A percentile compares a stretch with the other conserved stretches of the same genome.
Conservation (phyloP, 805 yeast genomes). For the Zygosaccharomyces siamensis region DNA sequence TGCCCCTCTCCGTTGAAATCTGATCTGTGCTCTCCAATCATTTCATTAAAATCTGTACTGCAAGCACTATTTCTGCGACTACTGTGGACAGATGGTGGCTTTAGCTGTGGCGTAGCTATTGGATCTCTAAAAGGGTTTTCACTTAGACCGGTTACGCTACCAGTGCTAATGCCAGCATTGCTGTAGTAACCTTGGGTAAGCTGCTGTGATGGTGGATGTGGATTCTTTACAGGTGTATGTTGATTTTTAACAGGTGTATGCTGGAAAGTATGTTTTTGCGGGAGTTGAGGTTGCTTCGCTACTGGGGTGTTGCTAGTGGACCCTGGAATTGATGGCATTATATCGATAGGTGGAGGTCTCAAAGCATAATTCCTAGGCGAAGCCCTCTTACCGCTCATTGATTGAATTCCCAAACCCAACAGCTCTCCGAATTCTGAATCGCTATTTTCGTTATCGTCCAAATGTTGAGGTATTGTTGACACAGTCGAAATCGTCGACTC, state of each 20-base stretch:
- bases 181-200: neutral
- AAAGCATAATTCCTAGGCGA: conserved; percentile 7
- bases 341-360: conserved; percentile 19
- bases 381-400: conserved; percentile 4
- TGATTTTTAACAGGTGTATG: conserved; percentile 29
- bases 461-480: conserved; percentile 30
- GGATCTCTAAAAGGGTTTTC: conserved; percentile 12
- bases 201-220: conserved; percentile 12
- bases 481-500: conserved; percentile 30
- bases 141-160: neutral
- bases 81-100: conserved; percentile 13
- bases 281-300: conserved; percentile 15
- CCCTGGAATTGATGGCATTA: conserved; percentile 30
- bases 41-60: conserved; percentile 7
- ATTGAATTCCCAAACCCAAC: conserved; percentile 21
- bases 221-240: conserved; percentile 21
- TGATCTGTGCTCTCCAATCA: neutral
- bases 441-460: conserved; percentile 22
- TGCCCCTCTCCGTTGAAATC: conserved; percentile 3
- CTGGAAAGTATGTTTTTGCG: conserved; percentile 31
- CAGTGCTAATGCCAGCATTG: neutral
- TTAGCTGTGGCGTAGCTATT: conserved; percentile 15
- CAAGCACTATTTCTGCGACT: conserved; percentile 13
- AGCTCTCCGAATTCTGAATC: conserved; percentile 12
- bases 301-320: conserved; percentile 26